Conservation (phyloP, 331 rosid species). For the Cydonia oblonga region DNA sequence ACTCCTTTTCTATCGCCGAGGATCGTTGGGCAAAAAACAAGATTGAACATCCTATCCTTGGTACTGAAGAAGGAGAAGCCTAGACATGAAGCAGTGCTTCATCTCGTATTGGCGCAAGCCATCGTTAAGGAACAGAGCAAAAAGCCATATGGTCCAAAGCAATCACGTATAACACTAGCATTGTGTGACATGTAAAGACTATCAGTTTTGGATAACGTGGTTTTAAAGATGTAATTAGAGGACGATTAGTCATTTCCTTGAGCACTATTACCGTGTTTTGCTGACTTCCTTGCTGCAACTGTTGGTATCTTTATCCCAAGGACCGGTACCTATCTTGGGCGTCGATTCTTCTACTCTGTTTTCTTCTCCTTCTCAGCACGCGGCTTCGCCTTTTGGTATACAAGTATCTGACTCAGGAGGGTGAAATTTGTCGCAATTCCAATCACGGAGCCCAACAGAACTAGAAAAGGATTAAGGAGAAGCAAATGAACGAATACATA, state of each 20-base stretch:
- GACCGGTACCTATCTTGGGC: not conserved
- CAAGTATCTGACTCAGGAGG: constrained; percentile 65
- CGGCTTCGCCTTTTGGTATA: constrained; percentile 39
- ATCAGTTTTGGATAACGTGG: not conserved
- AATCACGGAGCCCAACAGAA: constrained; percentile 65
- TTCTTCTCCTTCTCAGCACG: constrained; percentile 38
- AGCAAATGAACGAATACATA: not conserved
- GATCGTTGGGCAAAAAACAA: too few species aligned
- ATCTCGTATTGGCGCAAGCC: not conserved
- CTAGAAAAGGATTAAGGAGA: constrained; percentile 43
- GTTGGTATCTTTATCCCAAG: not conserved
- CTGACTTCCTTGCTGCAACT: constrained; percentile 1
- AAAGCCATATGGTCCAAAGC: not conserved
- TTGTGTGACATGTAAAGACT: not conserved
- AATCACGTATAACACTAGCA: not conserved
- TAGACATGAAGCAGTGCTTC: too few species aligned
- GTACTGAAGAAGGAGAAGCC: not conserved
- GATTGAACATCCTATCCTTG: too few species aligned
- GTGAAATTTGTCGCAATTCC: constrained; percentile 65
- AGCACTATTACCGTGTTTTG: not conserved
- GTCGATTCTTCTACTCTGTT: constrained; percentile 23
- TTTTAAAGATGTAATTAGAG: not conserved
- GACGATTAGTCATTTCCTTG: not conserved
- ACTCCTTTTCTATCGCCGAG: not conserved
- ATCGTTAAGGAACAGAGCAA: not conserved